Evolutionary conservation across 768 basidiomycete genomes (phyloP).

Genomic region (Auriscalpium orientale): DNA sequence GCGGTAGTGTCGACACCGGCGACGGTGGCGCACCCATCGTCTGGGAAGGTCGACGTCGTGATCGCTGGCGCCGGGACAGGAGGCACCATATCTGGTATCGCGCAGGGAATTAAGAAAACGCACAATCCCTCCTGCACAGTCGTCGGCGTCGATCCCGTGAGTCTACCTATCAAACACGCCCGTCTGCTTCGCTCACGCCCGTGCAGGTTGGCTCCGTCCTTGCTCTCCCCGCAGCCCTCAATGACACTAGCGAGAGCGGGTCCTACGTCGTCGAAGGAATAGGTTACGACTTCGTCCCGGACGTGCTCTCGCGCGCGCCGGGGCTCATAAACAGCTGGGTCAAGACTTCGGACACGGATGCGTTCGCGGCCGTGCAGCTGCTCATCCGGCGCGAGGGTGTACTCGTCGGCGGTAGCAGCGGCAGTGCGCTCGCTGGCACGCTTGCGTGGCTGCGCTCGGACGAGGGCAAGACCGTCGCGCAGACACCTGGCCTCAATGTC

Average conservation of each 20-base stretch:
- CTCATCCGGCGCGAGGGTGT: slow-evolving; percentile 84
- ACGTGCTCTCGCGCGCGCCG: slow-evolving; percentile 65
- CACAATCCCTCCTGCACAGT: slow-evolving; percentile 70
- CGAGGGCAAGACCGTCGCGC: slow-evolving; percentile 54
- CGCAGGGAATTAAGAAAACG: slow-evolving; percentile 68
- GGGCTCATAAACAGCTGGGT: slow-evolving; percentile 69
- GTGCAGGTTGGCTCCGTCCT: slow-evolving; percentile 83
- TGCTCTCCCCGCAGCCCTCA: slow-evolving; percentile 61
- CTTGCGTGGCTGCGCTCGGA: slow-evolving; percentile 69
- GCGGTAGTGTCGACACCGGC: slow-evolving; percentile 63
- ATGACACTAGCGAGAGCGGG: slow-evolving; percentile 39
- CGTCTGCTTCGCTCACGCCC: neutral
- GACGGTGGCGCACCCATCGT: slow-evolving; percentile 48
- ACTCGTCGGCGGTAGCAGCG: slow-evolving; percentile 90
- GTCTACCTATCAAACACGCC: slow-evolving; percentile 20
- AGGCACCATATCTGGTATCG: slow-evolving; percentile 87
- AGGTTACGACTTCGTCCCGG: slow-evolving; percentile 89
- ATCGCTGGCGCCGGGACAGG: slow-evolving; percentile 91
- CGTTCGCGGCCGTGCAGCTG: slow-evolving; percentile 66
- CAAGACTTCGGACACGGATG: slow-evolving; percentile 76
- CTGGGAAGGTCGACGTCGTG: slow-evolving; percentile 72
- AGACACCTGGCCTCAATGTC: slow-evolving; percentile 73
- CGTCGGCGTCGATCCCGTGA: slow-evolving; percentile 87
- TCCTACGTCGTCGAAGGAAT: slow-evolving; percentile 91
- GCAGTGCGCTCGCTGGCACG: slow-evolving; percentile 75